Conservation (phyloP, 2,329 filamentous ascomycete genomes). For the Dothistroma pini region DNA sequence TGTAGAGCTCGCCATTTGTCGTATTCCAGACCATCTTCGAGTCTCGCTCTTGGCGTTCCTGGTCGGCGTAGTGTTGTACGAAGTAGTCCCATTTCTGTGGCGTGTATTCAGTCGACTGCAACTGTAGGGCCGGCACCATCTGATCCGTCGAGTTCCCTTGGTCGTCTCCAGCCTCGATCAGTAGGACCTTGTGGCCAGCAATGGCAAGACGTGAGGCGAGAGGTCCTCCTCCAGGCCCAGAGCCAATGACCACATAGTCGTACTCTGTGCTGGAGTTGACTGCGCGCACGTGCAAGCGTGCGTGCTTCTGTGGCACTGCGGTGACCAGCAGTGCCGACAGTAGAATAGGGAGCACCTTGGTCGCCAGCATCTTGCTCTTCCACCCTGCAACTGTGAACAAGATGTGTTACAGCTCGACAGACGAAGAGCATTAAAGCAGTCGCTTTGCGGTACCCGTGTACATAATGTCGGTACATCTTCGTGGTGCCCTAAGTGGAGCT, state of each 20-base stretch:
- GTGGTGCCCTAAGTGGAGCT: not conserved
- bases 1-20: slow-evolving; percentile 51
- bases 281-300: not conserved
- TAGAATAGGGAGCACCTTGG: not conserved
- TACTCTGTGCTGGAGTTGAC: slow-evolving; percentile 38
- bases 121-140: slow-evolving; percentile 53
- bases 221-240: slow-evolving; percentile 57
- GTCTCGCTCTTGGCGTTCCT: slow-evolving; percentile 52
- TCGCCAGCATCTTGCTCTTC: slow-evolving; percentile 1
- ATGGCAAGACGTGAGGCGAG: slow-evolving; percentile 58
- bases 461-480: not conserved
- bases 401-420: not conserved
- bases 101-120: slow-evolving; percentile 53
- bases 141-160: slow-evolving; percentile 50
- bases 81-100: slow-evolving; percentile 62
- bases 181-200: slow-evolving; percentile 57
- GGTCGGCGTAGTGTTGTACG: slow-evolving; percentile 58
- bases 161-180: slow-evolving; percentile 60
- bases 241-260: slow-evolving; percentile 62
- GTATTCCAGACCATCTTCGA: slow-evolving; percentile 45
- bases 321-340: not conserved
- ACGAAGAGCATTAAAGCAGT: not conserved
- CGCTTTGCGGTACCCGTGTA: not conserved
- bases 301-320: not conserved
- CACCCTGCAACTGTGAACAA: not conserved